phyloP scores from a whole-genome alignment of 2,329 filamentous ascomycete genomes.

The Hypoxylon sp. region DNA sequence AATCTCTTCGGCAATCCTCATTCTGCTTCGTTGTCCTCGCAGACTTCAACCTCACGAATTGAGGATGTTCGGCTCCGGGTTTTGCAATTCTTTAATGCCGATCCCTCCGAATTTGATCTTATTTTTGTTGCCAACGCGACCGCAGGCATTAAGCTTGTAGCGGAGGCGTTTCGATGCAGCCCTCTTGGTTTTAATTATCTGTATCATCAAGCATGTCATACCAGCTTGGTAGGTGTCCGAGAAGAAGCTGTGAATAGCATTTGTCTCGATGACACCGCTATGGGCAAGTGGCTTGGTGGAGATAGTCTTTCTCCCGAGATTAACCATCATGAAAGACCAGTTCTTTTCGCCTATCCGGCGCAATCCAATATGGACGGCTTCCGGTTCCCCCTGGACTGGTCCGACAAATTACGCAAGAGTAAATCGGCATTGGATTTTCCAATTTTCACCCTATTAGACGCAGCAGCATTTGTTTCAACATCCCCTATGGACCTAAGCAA shows the following conservation, averaged over 20 bases:
- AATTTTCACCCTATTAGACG: slow-evolving; percentile 83
- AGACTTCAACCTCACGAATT: slow-evolving; percentile 79
- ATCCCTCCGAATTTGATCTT: slow-evolving; percentile 85
- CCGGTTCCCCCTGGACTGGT: slow-evolving; percentile 81
- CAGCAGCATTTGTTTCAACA: slow-evolving; percentile 84
- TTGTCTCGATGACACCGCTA: slow-evolving; percentile 77
- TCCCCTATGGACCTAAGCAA: slow-evolving; percentile 80
- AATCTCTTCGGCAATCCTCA: slow-evolving; percentile 93
- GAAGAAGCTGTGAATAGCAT: slow-evolving; percentile 75
- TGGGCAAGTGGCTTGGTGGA: slow-evolving; percentile 75
- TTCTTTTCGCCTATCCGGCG: slow-evolving; percentile 84
- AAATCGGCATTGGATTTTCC: slow-evolving; percentile 46
- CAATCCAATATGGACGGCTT: slow-evolving; percentile 95
- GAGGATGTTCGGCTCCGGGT: slow-evolving; percentile 81
- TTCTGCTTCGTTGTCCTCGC: slow-evolving; percentile 86
- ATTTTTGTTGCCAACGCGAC: slow-evolving; percentile 76
- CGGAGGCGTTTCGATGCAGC: slow-evolving; percentile 79
- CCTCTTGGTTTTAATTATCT: slow-evolving; percentile 83
- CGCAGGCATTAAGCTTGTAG: slow-evolving; percentile 74
- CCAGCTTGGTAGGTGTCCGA: slow-evolving; percentile 85
- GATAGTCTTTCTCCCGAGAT: slow-evolving; percentile 52
- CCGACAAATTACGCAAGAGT: slow-evolving; percentile 61
- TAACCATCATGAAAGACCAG: slow-evolving; percentile 48
- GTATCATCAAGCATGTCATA: slow-evolving; percentile 89
- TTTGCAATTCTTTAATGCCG: slow-evolving; percentile 83